Evolutionary conservation across 805 yeast species (phyloP), one percentile per base, ranked within the genome.

Genomic region (Schizosaccharomyces cryophilus): DNA sequence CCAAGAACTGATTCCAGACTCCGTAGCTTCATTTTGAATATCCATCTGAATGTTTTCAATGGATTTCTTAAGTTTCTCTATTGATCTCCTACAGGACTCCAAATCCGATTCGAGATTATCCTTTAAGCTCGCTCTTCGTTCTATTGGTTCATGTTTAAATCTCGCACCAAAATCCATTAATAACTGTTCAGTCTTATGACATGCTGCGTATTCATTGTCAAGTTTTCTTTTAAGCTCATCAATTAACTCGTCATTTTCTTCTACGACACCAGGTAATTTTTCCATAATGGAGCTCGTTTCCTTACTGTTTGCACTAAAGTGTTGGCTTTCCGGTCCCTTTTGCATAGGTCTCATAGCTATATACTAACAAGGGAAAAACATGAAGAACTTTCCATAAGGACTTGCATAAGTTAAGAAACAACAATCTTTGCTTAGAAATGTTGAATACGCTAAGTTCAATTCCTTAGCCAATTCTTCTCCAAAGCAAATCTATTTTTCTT

Each of bases 181-280:
- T 67, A 72, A 63, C 45, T 69, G 68, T 62, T 70, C 71, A 13
- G 74, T 73, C 6, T 73, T 73, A 45, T 71, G 73, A 31, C 69
- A 67, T 60, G 71, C 69, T 63, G 68, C 69, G 61, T 67, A 68
- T 60, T 72, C 74, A 19, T 69, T 66, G 62, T 70, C 71, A 55
- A 72, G 65, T 63, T 70, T 68, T 26, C n/a, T 5, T 29, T 51
- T 29, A 31, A 51, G n/a, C 9, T 51, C 29, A 9, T 51, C 56
- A 13, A 13, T 7, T 45, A 11, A 11, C 17, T 45, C 26, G 51
- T 19, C 26, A 13, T 24, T 11, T 13, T 45, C 17, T 45, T n/a
- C 7, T 15, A 19, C 51, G 17, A 24, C 13, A 24, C 11, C 26
- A n/a, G 21, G 21, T 24, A 45, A 4, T 45, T 45, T 45, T 3